phyloP scores from a whole-genome alignment of 441 rosid genomes.

The Gossypium schwendimanii region DNA sequence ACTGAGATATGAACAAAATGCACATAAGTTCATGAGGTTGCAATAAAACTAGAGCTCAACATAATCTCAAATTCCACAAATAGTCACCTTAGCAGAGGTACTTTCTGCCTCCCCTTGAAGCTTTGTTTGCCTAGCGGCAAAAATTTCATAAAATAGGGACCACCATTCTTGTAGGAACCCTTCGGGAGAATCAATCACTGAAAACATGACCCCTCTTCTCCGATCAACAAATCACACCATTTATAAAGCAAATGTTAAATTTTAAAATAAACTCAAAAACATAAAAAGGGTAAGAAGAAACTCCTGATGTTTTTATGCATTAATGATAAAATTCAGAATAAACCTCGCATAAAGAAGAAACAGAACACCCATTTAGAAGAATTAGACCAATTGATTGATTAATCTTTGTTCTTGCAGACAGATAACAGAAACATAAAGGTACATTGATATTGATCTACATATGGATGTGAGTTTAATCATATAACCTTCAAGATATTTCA shows the following conservation, averaged over 20 bases:
- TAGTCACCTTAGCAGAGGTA: conserved; percentile 22
- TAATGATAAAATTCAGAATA: neutral
- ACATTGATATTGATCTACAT: neutral
- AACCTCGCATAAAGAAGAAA: neutral
- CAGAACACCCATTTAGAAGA: neutral
- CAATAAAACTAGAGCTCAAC: neutral
- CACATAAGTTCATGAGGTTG: neutral
- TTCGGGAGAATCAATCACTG: conserved; percentile 32
- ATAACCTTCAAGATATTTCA: neutral
- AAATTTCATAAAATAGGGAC: conserved; percentile 37
- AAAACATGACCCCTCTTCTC: conserved; percentile 5
- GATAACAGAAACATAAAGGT: neutral
- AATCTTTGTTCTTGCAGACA: neutral
- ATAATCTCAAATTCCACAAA: conserved; percentile 9
- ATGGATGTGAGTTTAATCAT: neutral
- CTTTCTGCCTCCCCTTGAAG: conserved; percentile 15
- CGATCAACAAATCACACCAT: neutral
- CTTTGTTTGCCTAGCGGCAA: conserved; percentile 13
- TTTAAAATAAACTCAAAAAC: neutral
- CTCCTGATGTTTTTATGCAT: neutral
- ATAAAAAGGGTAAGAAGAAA: neutral
- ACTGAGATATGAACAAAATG: conserved; percentile 13
- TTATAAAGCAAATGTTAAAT: neutral
- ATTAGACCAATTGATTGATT: neutral
- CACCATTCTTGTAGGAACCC: conserved; percentile 54